Base-by-base conservation (phyloP, 768 basidiomycete species). In the Lyophyllum decastes region DNA sequence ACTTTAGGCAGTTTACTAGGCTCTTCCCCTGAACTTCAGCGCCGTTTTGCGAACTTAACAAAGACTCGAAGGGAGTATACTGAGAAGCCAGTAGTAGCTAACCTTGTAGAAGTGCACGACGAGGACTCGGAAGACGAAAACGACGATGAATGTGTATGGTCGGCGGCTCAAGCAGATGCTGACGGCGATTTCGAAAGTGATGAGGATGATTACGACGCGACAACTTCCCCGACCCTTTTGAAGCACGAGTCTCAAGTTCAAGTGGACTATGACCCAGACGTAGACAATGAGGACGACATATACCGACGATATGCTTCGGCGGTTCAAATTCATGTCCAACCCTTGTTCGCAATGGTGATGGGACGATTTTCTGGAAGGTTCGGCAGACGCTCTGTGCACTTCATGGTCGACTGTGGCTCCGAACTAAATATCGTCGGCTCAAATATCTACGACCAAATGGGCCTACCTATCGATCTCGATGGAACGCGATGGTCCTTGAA, bases 401-500 rank as follows among this genome's bases (percentile, higher is more conserved):
- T 52, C 16, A 61, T 60, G 54, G 49, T 60, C 14, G 59, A 60
- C 25, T 51, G 43, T 2, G 59, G 55, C 0, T 70, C 66, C 2
- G 65, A 70, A 21, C 60, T 70, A 0, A 70, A 69, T 44, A 44
- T 67, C 3, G 57, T 66, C 21, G 45, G 61, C 0, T 21, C 49
- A 6, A 14, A 52, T 0, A 22, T 64, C 11, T 54, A 57, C 26
- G 52, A 62, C 0, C 12, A 27, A 5, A 54, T 59, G 1, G 19
- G 27, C 7, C 19, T 65, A 3, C 24, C 60, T 0, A 14, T 70
- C 0, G 64, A 70, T 34, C 27, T 58, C 2, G 69, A 71, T 21
- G 69, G 71, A 0, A 30, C 52, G 11, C n/a, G 59, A 0, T 72
- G 71, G 71, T 64, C 69, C 0, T 54, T 72, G 0, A 63, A 61